These are phyloP conservation scores for Chrysoporthe austroafricana DNA, from an alignment of 2,329 filamentous ascomycete species.

Conservation along the genomic window DNA sequence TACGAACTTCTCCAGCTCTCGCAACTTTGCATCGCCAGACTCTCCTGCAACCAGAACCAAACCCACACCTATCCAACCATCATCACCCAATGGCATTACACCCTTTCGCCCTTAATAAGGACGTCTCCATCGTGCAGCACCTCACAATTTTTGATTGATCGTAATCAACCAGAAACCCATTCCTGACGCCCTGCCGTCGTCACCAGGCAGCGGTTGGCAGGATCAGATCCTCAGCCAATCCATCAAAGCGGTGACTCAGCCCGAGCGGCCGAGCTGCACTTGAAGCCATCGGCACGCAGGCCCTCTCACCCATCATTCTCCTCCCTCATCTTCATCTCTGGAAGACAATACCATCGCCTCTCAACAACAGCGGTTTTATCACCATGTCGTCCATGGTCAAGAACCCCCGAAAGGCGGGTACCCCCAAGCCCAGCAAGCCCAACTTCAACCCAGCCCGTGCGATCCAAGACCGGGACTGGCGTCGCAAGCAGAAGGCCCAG, in stretches of 20 bases:
- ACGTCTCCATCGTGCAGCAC: neutral
- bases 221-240: neutral
- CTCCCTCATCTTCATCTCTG: neutral
- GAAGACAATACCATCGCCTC: neutral
- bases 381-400: conserved; percentile 54
- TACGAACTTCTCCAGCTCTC: neutral
- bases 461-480: conserved; percentile 56
- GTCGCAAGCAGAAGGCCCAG: conserved; percentile 43
- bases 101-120: conserved; percentile 10
- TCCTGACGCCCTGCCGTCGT: neutral
- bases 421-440: conserved; percentile 46
- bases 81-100: conserved; percentile 27
- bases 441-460: conserved; percentile 54
- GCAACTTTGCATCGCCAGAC: conserved; percentile 20
- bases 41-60: conserved; percentile 4
- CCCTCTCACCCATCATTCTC: neutral
- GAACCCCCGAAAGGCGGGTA: conserved; percentile 37
- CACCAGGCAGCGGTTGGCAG: neutral
- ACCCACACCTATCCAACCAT: conserved; percentile 6
- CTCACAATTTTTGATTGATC: neutral
- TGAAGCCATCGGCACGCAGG: neutral
- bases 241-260: conserved; percentile 6
- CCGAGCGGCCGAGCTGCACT: neutral
- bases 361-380: conserved; percentile 1
- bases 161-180: neutral